phyloP scores from a whole-genome alignment of 805 yeast genomes.

The Zygotorulaspora chibaensis region DNA sequence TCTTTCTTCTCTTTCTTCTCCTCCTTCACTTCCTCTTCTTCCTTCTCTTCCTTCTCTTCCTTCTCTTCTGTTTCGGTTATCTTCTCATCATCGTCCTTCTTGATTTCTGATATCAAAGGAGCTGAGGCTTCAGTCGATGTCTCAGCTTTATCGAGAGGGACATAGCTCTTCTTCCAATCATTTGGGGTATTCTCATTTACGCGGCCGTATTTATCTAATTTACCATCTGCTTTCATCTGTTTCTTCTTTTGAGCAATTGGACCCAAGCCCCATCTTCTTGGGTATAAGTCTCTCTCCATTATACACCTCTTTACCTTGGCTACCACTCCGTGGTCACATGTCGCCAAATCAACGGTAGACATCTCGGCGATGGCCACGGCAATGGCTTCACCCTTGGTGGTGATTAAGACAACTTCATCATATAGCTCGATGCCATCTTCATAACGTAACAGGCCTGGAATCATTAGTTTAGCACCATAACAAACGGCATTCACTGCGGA shows the following conservation, averaged over 20 bases:
- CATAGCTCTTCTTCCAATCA: constrained; percentile 83
- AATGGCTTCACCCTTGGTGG: constrained; percentile 99
- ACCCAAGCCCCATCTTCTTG: constrained; percentile 99
- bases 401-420: constrained; percentile 96
- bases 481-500: constrained; percentile 97
- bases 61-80: constrained; percentile 45
- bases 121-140: constrained; percentile 41
- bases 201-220: constrained; percentile 94
- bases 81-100: constrained; percentile 34
- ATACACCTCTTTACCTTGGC: constrained; percentile 98
- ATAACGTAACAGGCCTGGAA: constrained; percentile 95
- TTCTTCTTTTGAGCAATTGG: constrained; percentile 98
- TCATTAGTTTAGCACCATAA: constrained; percentile 98
- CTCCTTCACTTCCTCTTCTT: constrained; percentile 61
- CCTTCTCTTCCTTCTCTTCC: constrained; percentile 48
- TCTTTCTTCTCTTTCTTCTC: constrained; percentile 52
- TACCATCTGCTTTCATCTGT: constrained; percentile 95
- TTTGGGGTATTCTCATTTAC: constrained; percentile 90
- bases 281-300: constrained; percentile 98
- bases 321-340: constrained; percentile 98
- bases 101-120: constrained; percentile 44
- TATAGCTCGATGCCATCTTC: constrained; percentile 96
- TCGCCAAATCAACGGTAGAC: constrained; percentile 94
- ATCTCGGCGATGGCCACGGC: constrained; percentile 98
- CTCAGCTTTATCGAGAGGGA: constrained; percentile 59